A percentile compares a stretch with the other conserved stretches of the same genome.
phyloP scores from a whole-genome alignment of 1,284 basidiomycete genomes.

The Hortiboletus rubellus region DNA sequence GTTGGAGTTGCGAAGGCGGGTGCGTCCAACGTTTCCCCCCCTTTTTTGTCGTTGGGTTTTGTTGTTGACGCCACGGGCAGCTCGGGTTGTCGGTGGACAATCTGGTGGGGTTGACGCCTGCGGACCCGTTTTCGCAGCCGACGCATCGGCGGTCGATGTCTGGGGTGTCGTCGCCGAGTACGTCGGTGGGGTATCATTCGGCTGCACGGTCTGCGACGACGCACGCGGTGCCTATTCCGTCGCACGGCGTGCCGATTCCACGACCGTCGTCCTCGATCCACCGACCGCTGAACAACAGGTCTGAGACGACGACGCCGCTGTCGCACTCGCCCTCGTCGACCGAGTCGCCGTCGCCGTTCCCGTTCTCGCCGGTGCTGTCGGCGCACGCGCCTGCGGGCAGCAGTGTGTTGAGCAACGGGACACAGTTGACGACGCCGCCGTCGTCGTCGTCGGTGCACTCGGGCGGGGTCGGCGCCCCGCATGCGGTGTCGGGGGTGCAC shows the following conservation, averaged over 20 bases:
- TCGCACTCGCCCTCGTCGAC: constrained; percentile 61
- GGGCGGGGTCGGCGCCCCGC: constrained; percentile 35
- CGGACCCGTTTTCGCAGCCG: constrained; percentile 67
- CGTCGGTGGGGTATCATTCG: constrained; percentile 41
- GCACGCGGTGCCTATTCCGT: constrained; percentile 64
- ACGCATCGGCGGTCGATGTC: constrained; percentile 56
- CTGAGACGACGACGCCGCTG: constrained; percentile 55
- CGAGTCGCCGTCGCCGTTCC: constrained; percentile 45
- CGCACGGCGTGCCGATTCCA: constrained; percentile 64
- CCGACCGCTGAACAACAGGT: constrained; percentile 45
- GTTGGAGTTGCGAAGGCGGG: constrained; percentile 70
- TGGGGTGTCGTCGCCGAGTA: constrained; percentile 47
- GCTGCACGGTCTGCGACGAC: constrained; percentile 29
- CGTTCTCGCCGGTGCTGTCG: constrained; percentile 56
- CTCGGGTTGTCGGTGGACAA: constrained; percentile 72
- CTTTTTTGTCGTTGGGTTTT: neutral
- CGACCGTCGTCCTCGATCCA: constrained; percentile 62
- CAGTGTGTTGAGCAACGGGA: constrained; percentile 57
- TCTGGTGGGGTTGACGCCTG: constrained; percentile 60
- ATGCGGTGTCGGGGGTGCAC: constrained; percentile 31
- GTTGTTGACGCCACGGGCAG: constrained; percentile 38
- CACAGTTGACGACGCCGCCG: constrained; percentile 65
- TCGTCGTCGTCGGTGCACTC: constrained; percentile 55
- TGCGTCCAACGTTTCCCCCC: constrained; percentile 40
- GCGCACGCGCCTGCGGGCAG: constrained; percentile 40